Evolutionary conservation across 2,329 filamentous ascomycete genomes (phyloP).

Genomic region (Nothomitra cinnamomea): DNA sequence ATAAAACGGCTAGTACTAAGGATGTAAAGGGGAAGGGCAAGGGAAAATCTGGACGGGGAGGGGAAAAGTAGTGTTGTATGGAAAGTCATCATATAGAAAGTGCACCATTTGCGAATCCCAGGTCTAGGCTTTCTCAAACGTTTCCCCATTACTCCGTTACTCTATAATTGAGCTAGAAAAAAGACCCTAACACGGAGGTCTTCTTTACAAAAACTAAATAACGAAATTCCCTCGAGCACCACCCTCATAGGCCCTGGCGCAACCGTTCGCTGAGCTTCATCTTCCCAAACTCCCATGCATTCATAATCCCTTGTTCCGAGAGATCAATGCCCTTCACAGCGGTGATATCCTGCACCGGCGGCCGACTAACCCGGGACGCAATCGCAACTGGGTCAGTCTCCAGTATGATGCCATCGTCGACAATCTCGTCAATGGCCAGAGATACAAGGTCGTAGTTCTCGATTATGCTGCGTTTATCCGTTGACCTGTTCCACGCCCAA

Average conservation of each 20-base stretch:
- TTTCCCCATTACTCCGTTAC: background rate
- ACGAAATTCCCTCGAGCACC: no score
- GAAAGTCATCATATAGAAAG: no score
- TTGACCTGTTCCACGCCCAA: no score
- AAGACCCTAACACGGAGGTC: background rate
- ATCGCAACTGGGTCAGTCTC: conserved; percentile 95
- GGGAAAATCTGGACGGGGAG: conserved; percentile 15
- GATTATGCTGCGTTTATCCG: conserved; percentile 93
- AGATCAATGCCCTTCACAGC: conserved; percentile 89
- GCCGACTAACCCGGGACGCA: conserved; percentile 78
- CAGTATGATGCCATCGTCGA: conserved; percentile 89
- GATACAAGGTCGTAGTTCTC: conserved; percentile 97
- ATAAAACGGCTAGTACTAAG: background rate
- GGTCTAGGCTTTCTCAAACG: no score
- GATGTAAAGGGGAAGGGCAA: conserved; percentile 16
- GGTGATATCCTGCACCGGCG: conserved; percentile 71
- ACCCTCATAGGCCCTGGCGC: conserved; percentile 55
- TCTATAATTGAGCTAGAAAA: background rate
- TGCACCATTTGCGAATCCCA: no score
- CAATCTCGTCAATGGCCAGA: conserved; percentile 85
- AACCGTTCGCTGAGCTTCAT: conserved; percentile 80
- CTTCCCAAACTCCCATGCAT: conserved; percentile 86
- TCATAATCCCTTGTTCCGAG: conserved; percentile 87
- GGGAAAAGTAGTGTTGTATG: conserved; percentile 3
- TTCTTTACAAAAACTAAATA: no score